phyloP scores from a whole-genome alignment of 306 rosid genomes.

The Herpetospermum pedunculosum region DNA sequence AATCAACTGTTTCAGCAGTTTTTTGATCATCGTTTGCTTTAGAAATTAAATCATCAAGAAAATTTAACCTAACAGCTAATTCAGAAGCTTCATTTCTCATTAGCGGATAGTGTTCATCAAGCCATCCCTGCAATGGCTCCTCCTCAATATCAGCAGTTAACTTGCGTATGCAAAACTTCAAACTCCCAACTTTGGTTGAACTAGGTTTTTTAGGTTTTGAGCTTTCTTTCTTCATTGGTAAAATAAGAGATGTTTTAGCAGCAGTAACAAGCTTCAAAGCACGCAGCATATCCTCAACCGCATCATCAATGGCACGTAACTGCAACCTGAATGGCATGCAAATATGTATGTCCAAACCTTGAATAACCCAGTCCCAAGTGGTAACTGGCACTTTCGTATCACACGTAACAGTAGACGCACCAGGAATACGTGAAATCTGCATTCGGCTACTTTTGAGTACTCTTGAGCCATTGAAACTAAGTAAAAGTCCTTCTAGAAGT shows the following conservation, averaged over 20 bases:
- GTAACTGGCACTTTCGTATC: constrained; percentile 33
- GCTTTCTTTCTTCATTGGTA: constrained; percentile 65
- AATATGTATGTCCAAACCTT: constrained; percentile 84
- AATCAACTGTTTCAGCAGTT: constrained; percentile 35
- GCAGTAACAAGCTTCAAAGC: constrained; percentile 73
- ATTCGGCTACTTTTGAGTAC: constrained; percentile 86
- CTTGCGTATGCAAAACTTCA: constrained; percentile 75
- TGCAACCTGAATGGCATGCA: constrained; percentile 87
- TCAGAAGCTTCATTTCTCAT: constrained; percentile 91
- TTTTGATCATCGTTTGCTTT: constrained; percentile 46
- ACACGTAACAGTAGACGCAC: constrained; percentile 40
- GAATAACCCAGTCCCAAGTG: constrained; percentile 95
- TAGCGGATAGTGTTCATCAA: constrained; percentile 88
- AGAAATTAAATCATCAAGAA: constrained; percentile 56
- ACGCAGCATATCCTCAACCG: constrained; percentile 86
- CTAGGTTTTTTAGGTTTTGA: constrained; percentile 56
- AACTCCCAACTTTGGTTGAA: constrained; percentile 65
- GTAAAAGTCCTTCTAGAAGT: constrained; percentile 89
- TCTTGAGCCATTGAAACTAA: constrained; percentile 67
- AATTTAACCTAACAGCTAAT: constrained; percentile 70
- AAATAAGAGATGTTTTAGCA: constrained; percentile 65
- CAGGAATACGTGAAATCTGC: constrained; percentile 92
- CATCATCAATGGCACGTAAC: constrained; percentile 95
- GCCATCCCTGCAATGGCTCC: constrained; percentile 98
- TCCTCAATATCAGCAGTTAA: constrained; percentile 89